Base-by-base conservation (phyloP, 106 monocot species). In the Apostasia ramifera region DNA sequence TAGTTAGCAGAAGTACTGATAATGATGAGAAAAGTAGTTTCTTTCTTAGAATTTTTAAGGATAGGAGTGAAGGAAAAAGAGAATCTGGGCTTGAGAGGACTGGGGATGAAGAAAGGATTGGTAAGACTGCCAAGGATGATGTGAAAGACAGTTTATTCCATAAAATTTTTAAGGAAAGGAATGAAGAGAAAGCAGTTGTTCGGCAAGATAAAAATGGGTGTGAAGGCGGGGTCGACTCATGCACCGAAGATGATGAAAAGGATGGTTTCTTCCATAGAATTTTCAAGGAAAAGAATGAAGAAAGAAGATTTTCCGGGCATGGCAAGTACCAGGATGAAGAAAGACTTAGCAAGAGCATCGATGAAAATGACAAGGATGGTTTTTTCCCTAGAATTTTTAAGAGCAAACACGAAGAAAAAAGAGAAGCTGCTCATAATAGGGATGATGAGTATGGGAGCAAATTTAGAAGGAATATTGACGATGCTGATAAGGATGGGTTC, bases 321-420 rank as follows among this genome's bases (percentile, higher is more conserved):
- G 69, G 69, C 42, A 78, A 55, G 63, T 71, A 67, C 37, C 77
- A 80, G 57, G 91, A 84, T 67, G 76, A 72, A 40, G 61, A 52
- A 49, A 73, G 41, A 15, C 44, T 44, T 51, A 73, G 68, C 11
- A 78, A 56, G 61, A 76, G 69, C 58, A 9, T 76, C 1, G 87
- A 88, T 43, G 85, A 88, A 57, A 79, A 78, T 68, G 87, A 80
- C 11, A 89, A 85, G 74, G 89, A 89, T 45, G 80, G 82, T 13
- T 94, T 94, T 70, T 94, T 94, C 66, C 80, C 70, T n/a, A 81
- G 87, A 58, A 47, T 97, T 42, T 97, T 97, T 69, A 97, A 83
- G 73, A 92, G 92, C 67, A 97, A 87, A 71, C 72, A 81, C 71
- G 97, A 92, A 14, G 80, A 79, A 47, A 77, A 77, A 8, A 77